Evolutionary conservation across 106 monocot genomes (phyloP).

Genomic region (Dendrobium chrysotoxum): DNA sequence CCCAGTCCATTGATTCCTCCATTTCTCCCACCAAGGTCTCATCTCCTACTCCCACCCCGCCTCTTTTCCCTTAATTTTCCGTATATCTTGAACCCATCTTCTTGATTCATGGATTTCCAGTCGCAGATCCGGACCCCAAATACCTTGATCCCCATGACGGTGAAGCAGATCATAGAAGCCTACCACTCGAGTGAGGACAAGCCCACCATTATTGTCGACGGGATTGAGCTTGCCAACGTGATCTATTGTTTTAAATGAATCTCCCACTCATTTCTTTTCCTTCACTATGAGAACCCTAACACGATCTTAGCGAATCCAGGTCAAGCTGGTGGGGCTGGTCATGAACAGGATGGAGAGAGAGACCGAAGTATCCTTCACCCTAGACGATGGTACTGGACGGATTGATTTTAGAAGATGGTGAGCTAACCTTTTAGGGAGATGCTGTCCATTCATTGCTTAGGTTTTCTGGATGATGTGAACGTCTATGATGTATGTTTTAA

Average conservation of each 20-base stretch:
- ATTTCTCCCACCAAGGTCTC: conserved; percentile 30
- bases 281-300: not conserved
- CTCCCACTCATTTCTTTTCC: not conserved
- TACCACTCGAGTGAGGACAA: conserved; percentile 33
- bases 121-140: conserved; percentile 39
- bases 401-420: conserved; percentile 70
- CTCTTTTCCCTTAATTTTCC: conserved; percentile 17
- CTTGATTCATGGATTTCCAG: not conserved
- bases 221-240: conserved; percentile 33
- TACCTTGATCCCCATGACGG: conserved; percentile 48
- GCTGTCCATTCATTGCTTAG: not conserved
- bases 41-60: not conserved
- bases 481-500: conserved; percentile 14
- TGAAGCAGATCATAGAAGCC: conserved; percentile 61
- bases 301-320: conserved; percentile 22
- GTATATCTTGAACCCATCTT: not conserved
- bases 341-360: conserved; percentile 59
- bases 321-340: conserved; percentile 62
- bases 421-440: not conserved
- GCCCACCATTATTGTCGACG: conserved; percentile 33
- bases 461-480: not conserved
- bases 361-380: conserved; percentile 65
- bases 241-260: not conserved
- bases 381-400: conserved; percentile 77
- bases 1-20: conserved; percentile 21